Evolutionary conservation across 805 yeast genomes (phyloP).

Genomic region (Wickerhamomyces queroliae): DNA sequence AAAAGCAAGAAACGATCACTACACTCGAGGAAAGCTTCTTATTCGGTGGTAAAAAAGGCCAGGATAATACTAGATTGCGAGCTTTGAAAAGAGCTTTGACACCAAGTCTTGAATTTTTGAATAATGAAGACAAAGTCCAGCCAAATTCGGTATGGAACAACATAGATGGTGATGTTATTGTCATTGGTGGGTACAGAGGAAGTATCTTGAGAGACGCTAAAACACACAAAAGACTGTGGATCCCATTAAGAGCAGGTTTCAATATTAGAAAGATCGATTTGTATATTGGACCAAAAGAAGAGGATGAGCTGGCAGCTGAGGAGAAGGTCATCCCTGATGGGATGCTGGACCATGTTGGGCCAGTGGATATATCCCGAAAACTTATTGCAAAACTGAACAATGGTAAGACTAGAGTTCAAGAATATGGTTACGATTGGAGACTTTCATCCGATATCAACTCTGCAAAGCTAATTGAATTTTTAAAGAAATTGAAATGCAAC

Average conservation of each 20-base stretch:
- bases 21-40: slow-evolving; percentile 59
- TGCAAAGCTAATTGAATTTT: slow-evolving; percentile 41
- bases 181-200: slow-evolving; percentile 89
- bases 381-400: slow-evolving; percentile 52
- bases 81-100: slow-evolving; percentile 64
- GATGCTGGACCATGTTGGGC: slow-evolving; percentile 77
- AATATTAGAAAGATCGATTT: slow-evolving; percentile 66
- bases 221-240: slow-evolving; percentile 72
- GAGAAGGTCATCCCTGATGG: slow-evolving; percentile 64
- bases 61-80: slow-evolving; percentile 60
- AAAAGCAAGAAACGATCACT: slow-evolving; percentile 50
- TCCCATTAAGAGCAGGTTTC: slow-evolving; percentile 82
- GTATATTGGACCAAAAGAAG: slow-evolving; percentile 63
- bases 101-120: slow-evolving; percentile 31
- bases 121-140: slow-evolving; percentile 14
- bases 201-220: slow-evolving; percentile 61
- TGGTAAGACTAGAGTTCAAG: slow-evolving; percentile 56
- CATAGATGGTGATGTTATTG: slow-evolving; percentile 71
- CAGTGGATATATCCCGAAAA: slow-evolving; percentile 69
- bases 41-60: slow-evolving; percentile 45
- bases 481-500: slow-evolving; percentile 37
- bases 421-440: slow-evolving; percentile 95
- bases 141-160: slow-evolving; percentile 47
- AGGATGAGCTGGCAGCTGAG: slow-evolving; percentile 58
- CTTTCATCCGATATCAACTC: slow-evolving; percentile 56